phyloP scores from a whole-genome alignment of 2,329 filamentous ascomycete genomes.

The Incumbomyces delicatus region DNA sequence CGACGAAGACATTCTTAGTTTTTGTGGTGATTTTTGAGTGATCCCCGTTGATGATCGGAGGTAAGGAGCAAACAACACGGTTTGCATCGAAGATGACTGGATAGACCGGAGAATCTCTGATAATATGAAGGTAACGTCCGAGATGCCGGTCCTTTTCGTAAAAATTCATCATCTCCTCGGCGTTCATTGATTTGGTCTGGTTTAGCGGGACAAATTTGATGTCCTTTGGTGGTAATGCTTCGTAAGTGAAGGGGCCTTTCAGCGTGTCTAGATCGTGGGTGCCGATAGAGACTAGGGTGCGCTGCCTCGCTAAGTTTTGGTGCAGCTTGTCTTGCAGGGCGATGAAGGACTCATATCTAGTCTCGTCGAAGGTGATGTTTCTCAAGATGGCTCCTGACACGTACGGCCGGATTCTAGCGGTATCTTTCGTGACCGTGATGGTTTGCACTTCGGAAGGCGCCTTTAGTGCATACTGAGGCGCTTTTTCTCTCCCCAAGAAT shows the following conservation, averaged over 20 bases:
- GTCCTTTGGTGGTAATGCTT: slow-evolving; percentile 80
- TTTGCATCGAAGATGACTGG: slow-evolving; percentile 92
- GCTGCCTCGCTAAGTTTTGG: slow-evolving; percentile 84
- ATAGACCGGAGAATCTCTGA: slow-evolving; percentile 85
- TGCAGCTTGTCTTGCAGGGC: slow-evolving; percentile 95
- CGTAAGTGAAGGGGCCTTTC: slow-evolving; percentile 91
- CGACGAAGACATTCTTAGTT: slow-evolving; percentile 91
- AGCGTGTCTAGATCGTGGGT: slow-evolving; percentile 94
- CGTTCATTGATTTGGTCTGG: slow-evolving; percentile 80
- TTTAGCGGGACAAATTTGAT: slow-evolving; percentile 88
- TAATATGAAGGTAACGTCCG: slow-evolving; percentile 84
- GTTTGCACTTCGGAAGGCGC: slow-evolving; percentile 63
- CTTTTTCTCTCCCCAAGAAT: slow-evolving; percentile 65
- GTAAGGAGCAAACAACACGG: slow-evolving; percentile 77
- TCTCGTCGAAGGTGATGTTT: slow-evolving; percentile 83
- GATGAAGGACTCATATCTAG: slow-evolving; percentile 94
- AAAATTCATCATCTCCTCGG: slow-evolving; percentile 80
- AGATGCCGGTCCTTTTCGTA: slow-evolving; percentile 92
- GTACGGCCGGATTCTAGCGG: slow-evolving; percentile 70
- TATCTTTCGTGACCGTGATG: slow-evolving; percentile 69
- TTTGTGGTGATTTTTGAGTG: slow-evolving; percentile 91
- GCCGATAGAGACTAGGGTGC: slow-evolving; percentile 91
- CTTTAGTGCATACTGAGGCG: slow-evolving; percentile 71
- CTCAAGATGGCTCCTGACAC: slow-evolving; percentile 83
- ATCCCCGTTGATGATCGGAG: slow-evolving; percentile 94